Evolutionary conservation across 805 yeast species (phyloP), one percentile per base, ranked within the genome.

Genomic region (Starmera caribaea): DNA sequence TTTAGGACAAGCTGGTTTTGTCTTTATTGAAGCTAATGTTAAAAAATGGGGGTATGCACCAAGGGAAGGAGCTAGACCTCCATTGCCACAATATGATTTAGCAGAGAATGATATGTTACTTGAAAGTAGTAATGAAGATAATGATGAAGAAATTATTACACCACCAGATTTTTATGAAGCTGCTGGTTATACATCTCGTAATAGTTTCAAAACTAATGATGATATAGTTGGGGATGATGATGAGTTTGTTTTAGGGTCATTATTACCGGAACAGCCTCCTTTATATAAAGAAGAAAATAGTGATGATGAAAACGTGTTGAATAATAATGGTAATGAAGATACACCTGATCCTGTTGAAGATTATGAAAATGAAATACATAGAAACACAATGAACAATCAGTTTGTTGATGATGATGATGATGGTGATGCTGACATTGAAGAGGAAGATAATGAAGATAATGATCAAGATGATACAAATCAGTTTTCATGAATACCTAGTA

Each of bases 81-180:
- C 97, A 5, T 96, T 97, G 3, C 98, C 98, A 1, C 81, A 92
- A 9, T 90, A 90, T 61, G 84, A 85, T 37, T 76, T 79, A 41
- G 88, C 79, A 51, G 77, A 75, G 35, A 79, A 79, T 36, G 96
- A 89, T 55, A 76, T 88, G 4, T 59, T 90, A 39, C 62, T 90
- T 26, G 96, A 83, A 51, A 61, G 80, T 36, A 54, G 61, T 68
- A 62, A 58, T 38, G 59, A 56, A 30, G 26, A 21, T 21, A 63
- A 55, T 33, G 58, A 54, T 14, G 55, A 49, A 10, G 53, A 51
- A 5, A 42, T 50, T 8, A 41, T 49, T 9, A 46, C 51, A 13
- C 53, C 53, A 3, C 57, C 58, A 5, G 56, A 50, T 16, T 52
- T 50, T 30, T 55, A 48, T 27, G 55, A 55, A 8, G 47, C 41